These are phyloP conservation scores for Alternaria gansuensis DNA, from an alignment of 2,329 filamentous ascomycete species.

Conservation along the genomic window DNA sequence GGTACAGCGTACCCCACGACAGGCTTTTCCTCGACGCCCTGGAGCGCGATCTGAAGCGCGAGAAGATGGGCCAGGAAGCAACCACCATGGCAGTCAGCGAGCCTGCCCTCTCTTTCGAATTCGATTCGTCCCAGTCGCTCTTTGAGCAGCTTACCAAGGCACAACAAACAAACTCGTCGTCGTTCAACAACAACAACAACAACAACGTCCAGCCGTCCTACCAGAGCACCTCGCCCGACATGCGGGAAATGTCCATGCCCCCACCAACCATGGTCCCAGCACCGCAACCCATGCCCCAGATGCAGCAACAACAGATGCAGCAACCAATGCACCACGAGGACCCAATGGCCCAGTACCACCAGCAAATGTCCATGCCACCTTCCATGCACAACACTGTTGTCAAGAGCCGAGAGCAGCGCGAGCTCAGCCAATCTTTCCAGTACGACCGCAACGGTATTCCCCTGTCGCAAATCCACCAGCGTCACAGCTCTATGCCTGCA, in stretches of 20 bases:
- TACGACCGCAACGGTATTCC: slow-evolving; percentile 94
- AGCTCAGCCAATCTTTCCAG: slow-evolving; percentile 75
- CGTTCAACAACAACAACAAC: slow-evolving; percentile 84
- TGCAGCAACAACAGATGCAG: slow-evolving; percentile 59
- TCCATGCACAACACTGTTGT: slow-evolving; percentile 76
- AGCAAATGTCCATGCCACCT: slow-evolving; percentile 77
- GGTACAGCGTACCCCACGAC: slow-evolving; percentile 99
- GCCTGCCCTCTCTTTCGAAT: slow-evolving; percentile 96
- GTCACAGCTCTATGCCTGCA: slow-evolving; percentile 97
- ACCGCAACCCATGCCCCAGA: slow-evolving; percentile 43
- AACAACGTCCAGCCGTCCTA: slow-evolving; percentile 71
- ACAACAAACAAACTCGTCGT: slow-evolving; percentile 97
- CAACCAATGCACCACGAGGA: slow-evolving; percentile 68
- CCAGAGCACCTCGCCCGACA: slow-evolving; percentile 86
- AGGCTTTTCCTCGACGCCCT: slow-evolving; percentile 96
- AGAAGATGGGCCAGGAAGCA: slow-evolving; percentile 99
- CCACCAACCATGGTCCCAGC: slow-evolving; percentile 81
- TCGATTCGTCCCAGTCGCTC: slow-evolving; percentile 97
- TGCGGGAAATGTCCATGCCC: slow-evolving; percentile 91
- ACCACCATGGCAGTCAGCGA: slow-evolving; percentile 97
- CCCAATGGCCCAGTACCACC: slow-evolving; percentile 74
- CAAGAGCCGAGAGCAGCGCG: slow-evolving; percentile 86
- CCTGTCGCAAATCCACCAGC: slow-evolving; percentile 82
- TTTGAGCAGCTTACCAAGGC: slow-evolving; percentile 99
- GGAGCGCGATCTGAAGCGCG: slow-evolving; percentile 95